Evolutionary conservation across 1,284 basidiomycete genomes (phyloP).

Genomic region (Meripilus lineatus): DNA sequence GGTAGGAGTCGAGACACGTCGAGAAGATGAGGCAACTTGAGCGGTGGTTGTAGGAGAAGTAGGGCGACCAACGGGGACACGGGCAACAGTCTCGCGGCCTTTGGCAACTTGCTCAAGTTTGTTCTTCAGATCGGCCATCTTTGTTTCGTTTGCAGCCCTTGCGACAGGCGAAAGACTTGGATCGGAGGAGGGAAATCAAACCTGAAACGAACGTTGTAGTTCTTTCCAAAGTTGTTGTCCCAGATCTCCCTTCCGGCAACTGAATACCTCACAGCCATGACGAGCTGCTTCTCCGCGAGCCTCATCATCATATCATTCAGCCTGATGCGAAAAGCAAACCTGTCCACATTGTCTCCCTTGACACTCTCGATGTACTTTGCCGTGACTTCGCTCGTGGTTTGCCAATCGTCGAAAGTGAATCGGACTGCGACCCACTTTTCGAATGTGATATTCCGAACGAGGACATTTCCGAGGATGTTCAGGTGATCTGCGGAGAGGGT

Average conservation of each 20-base stretch:
- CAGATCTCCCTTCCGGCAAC: constrained; percentile 75
- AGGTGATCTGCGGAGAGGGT: constrained; percentile 57
- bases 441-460: constrained; percentile 84
- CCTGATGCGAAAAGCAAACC: constrained; percentile 64
- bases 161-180: constrained; percentile 12
- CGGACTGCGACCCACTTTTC: constrained; percentile 86
- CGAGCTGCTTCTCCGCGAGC: constrained; percentile 85
- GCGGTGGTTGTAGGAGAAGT: constrained; percentile 10
- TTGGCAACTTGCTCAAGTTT: constrained; percentile 55
- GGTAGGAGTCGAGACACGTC: constrained; percentile 6
- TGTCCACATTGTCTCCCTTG: constrained; percentile 54
- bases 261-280: constrained; percentile 77
- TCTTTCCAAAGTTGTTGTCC: constrained; percentile 85
- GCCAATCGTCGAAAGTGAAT: constrained; percentile 94
- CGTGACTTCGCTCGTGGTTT: constrained; percentile 91
- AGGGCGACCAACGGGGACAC: constrained; percentile 16
- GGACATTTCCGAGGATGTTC: constrained; percentile 64
- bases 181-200: constrained; percentile 24
- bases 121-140: constrained; percentile 44
- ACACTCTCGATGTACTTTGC: constrained; percentile 72
- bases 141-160: constrained; percentile 15
- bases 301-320: constrained; percentile 59
- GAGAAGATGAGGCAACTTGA: constrained; percentile 8
- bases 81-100: constrained; percentile 29
- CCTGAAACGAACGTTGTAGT: constrained; percentile 72